Base-by-base conservation (phyloP, 495 filamentous ascomycete genomes). In the Apodospora peruviana region DNA sequence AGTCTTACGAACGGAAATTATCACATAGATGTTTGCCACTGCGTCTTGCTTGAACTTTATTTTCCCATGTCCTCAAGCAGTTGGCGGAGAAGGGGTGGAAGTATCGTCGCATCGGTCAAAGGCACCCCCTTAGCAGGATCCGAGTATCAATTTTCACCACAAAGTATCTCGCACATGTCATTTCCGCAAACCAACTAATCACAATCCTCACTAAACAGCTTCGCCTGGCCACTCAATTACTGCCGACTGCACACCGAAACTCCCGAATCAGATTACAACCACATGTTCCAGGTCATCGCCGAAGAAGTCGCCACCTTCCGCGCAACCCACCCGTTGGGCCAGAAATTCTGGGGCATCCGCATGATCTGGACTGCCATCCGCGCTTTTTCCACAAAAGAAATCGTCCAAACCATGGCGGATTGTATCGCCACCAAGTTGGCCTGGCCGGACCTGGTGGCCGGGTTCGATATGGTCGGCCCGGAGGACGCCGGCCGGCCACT, bases 301-400 rank as follows among this genome's bases (percentile, higher is more conserved):
- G 88, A 96, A 40, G 90, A 91, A 51, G 65, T 96, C n/a, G 76
- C 82, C 35, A 72, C 66, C 2, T 97, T 95, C 73, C 80, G 86
- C 51, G 67, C 69, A 2, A 81, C 84, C 0, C 77, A 86, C 39
- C 50, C 58, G 11, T 79, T 82, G 58, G 89, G 88, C 2, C 73
- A 79, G 36, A 62, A 62, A 1, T 97, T 96, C 65, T 91, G 89
- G 82, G 93, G 88, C 10, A 78, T 86, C 11, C 76, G 91, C 5
- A 79, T 93, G 54, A 96, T 98, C 49, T 97, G 90, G 90, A 87
- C 90, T 2, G 75, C 80, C 4, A 58, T 89, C 17, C 81, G 91
- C 27, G 59, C 54, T 2, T 75, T 83, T 23, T 71, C 76, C 27
- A 84, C 80, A 17, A 78, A 78, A n/a, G 61, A 69, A 3, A 81